A percentile compares a stretch with the other conserved stretches of the same genome.
These are phyloP conservation scores for Mrakia blollopis DNA, from an alignment of 768 basidiomycete species.

Conservation along the genomic window DNA sequence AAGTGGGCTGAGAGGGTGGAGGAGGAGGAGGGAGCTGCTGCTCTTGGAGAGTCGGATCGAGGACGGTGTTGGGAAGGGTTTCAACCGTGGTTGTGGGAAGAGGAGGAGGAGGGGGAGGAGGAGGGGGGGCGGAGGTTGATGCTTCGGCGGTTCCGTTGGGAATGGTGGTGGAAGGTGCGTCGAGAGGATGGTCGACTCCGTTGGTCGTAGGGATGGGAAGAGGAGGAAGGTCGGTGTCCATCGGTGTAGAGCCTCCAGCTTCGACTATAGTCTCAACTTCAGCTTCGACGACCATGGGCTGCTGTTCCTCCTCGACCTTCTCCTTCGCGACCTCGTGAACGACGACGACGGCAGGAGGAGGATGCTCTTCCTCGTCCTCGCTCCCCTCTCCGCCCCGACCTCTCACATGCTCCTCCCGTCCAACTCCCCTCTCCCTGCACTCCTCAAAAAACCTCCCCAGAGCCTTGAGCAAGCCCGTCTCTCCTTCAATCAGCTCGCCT, in stretches of 20 bases:
- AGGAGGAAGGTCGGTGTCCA: neutral
- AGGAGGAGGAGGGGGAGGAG: slow-evolving; percentile 29
- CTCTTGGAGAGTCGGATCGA: too few species aligned
- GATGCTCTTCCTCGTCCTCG: slow-evolving; percentile 52
- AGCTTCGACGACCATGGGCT: neutral
- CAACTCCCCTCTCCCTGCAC: slow-evolving; percentile 25
- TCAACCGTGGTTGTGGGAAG: too few species aligned
- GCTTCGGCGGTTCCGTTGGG: neutral
- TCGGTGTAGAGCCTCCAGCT: neutral
- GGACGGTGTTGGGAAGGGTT: too few species aligned
- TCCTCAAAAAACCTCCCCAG: slow-evolving; percentile 52
- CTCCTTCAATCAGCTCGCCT: slow-evolving; percentile 77
- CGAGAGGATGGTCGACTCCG: slow-evolving; percentile 32
- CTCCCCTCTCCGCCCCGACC: slow-evolving; percentile 53
- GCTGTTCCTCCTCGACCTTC: neutral
- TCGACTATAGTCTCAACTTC: neutral
- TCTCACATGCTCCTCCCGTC: slow-evolving; percentile 12
- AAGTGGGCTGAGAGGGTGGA: slow-evolving; percentile 29
- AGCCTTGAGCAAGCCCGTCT: slow-evolving; percentile 65
- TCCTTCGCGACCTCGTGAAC: too few species aligned
- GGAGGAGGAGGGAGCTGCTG: too few species aligned
- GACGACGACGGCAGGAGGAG: slow-evolving; percentile 58
- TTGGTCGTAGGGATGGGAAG: neutral
- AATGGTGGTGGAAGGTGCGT: slow-evolving; percentile 18
- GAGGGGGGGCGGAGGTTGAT: neutral